Evolutionary conservation across 2,329 filamentous ascomycete species (phyloP).

Genomic region (Clarireedia monteithiana): DNA sequence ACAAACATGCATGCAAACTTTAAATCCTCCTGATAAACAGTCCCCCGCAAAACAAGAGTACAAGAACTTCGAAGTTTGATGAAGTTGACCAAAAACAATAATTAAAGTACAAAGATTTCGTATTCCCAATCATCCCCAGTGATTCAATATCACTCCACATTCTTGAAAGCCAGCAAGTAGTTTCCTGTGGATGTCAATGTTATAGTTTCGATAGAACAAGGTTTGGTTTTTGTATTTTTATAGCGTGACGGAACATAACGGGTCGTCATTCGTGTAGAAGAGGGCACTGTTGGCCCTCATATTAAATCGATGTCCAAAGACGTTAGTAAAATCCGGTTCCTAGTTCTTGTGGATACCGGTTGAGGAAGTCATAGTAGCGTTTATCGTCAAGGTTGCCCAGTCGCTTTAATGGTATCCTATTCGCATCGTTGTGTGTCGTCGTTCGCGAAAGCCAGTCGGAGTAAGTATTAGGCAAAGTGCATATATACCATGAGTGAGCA

Average conservation of each 20-base stretch:
- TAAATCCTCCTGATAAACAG: neutral
- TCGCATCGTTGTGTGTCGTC: conserved; percentile 20
- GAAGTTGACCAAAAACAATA: neutral
- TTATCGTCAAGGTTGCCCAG: conserved; percentile 30
- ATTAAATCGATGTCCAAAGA: conserved; percentile 8
- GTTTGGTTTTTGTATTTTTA: conserved; percentile 7
- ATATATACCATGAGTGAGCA: conserved; percentile 7
- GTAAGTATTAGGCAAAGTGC: conserved; percentile 1
- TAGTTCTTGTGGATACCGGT: conserved; percentile 5
- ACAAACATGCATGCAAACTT: conserved; percentile 5
- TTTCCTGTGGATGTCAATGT: neutral
- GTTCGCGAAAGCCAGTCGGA: conserved; percentile 17
- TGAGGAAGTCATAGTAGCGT: conserved; percentile 26
- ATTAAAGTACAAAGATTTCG: conserved; percentile 9
- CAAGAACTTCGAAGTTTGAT: conserved; percentile 2
- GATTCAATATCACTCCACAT: neutral
- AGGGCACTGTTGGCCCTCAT: conserved; percentile 1
- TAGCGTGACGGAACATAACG: conserved; percentile 9
- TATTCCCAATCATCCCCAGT: conserved; percentile 1
- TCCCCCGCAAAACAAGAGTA: conserved; percentile 2
- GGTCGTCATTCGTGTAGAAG: conserved; percentile 7
- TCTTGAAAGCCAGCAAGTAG: conserved; percentile 6
- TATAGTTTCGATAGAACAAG: conserved; percentile 1
- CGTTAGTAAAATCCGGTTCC: conserved; percentile 7
- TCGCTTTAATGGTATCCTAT: conserved; percentile 29